Evolutionary conservation across 164 flowering plant species (phyloP), one percentile per base, ranked within the genome.

Genomic region (Buxus sempervirens): DNA sequence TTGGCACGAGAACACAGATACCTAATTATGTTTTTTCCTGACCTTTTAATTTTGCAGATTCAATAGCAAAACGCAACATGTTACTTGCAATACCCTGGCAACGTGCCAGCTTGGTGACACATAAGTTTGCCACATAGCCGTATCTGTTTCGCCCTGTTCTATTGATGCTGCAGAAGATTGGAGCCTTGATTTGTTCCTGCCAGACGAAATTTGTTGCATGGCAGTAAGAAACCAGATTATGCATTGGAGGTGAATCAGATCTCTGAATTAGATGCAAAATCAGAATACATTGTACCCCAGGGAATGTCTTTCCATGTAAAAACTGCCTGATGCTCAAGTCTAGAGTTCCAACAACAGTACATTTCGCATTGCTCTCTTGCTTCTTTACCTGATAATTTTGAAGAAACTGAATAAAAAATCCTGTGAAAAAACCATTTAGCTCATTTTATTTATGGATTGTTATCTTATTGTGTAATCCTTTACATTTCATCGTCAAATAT

Each of bases 71-170:
- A 48, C 58, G 67, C 72, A 90, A 22, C 90, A 93, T 88, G 72
- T 76, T 87, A 54, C 78, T 85, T 62, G 93, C 98, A 77, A 93
- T 83, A 36, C 98, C 96, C 66, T 76, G 83, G 14, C 95, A 85
- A 1, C 97, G 92, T 36, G 90, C 90, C 58, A 81, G 75, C 81
- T 81, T 85, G 48, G 91, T 69, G 1, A 93, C 93, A 60, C 95
- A 88, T 63, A 93, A 62, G 70, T 91, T 91, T 51, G 88, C 73
- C 56, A 93, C 67, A 66, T 91, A 88, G 16, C 85, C 90, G 67
- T 87, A 93, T 76, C 73, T 81, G 53, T 70, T 70, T 54, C 75
- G 38, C 24, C 63, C 69, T 48, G 28, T 56, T 68, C 65, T 69
- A 61, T 73, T 72, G 65, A 76, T 67, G 71, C 73, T 70, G 76